Evolutionary conservation across 1,139 yeast species (phyloP).

Genomic region (Diutina catenulata): DNA sequence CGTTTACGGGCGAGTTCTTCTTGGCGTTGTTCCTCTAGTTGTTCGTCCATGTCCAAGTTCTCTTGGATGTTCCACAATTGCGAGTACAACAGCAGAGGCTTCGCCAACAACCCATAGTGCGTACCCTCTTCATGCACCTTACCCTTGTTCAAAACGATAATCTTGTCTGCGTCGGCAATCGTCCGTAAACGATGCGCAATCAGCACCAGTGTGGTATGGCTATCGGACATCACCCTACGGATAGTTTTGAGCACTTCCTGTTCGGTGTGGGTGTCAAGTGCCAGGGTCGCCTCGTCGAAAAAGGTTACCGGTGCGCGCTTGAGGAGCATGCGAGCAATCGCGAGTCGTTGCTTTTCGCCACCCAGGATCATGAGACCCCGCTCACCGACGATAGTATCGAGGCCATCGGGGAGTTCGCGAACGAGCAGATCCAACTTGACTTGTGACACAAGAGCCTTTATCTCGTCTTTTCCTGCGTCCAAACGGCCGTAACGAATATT

Average conservation of each 20-base stretch:
- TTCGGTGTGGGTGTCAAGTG: slow-evolving; percentile 93
- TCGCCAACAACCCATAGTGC: slow-evolving; percentile 48
- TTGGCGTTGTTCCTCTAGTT: slow-evolving; percentile 6
- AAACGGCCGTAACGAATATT: slow-evolving; percentile 82
- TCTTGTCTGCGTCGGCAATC: slow-evolving; percentile 88
- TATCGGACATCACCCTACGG: slow-evolving; percentile 44
- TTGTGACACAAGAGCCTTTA: slow-evolving; percentile 45
- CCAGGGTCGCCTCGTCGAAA: slow-evolving; percentile 95
- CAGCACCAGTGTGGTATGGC: slow-evolving; percentile 63
- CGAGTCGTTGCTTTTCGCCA: slow-evolving; percentile 93
- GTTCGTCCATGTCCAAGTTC: slow-evolving; percentile 33
- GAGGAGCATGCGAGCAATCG: slow-evolving; percentile 77
- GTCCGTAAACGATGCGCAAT: slow-evolving; percentile 93
- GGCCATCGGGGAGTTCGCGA: slow-evolving; percentile 69
- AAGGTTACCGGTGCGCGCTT: slow-evolving; percentile 85
- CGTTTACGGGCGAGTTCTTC: neutral
- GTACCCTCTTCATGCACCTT: slow-evolving; percentile 79
- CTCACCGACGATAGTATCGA: slow-evolving; percentile 88
- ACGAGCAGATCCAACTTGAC: slow-evolving; percentile 63
- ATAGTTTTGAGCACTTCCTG: slow-evolving; percentile 70
- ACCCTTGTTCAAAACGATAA: slow-evolving; percentile 76
- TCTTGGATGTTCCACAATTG: slow-evolving; percentile 92
- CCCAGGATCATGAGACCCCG: slow-evolving; percentile 98
- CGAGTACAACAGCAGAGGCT: slow-evolving; percentile 50
- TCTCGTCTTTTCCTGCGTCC: slow-evolving; percentile 63